These are phyloP conservation scores for Saposhnikovia divaricata DNA, from an alignment of 129 eudicot species.

Conservation along the genomic window DNA sequence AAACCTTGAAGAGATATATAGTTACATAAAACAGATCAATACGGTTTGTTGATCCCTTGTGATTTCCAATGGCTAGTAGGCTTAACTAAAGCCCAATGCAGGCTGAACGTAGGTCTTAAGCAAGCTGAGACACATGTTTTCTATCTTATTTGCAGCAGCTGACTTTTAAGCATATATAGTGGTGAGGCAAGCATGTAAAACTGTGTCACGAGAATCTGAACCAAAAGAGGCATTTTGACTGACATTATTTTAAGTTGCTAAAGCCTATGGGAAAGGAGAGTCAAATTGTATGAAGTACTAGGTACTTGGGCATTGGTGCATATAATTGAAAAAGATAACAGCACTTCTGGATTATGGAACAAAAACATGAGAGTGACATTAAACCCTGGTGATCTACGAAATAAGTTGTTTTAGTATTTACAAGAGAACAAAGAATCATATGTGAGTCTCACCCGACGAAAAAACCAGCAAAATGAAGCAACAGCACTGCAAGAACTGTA, in stretches of 20 bases:
- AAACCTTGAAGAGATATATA: not conserved
- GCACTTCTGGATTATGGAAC: not conserved
- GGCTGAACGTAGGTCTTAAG: not conserved
- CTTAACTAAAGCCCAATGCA: too few species aligned
- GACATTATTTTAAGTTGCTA: not conserved
- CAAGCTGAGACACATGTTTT: not conserved
- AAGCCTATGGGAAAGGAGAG: not conserved
- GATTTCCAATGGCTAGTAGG: not conserved
- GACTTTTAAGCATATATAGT: not conserved
- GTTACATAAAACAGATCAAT: not conserved
- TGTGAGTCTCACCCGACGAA: conserved; percentile 60
- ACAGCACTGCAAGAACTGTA: conserved; percentile 47
- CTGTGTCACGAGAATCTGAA: not conserved
- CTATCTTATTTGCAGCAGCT: not conserved
- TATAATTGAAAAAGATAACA: not conserved
- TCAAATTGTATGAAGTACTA: not conserved
- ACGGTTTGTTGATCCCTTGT: not conserved
- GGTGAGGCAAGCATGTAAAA: not conserved
- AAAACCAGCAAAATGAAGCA: conserved; percentile 83
- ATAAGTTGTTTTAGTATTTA: not conserved
- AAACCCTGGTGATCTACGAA: not conserved
- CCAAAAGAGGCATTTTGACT: not conserved
- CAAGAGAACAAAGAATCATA: not conserved
- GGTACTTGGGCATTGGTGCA: not conserved
- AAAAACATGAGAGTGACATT: not conserved